These are phyloP conservation scores for Calocera cornea DNA, from an alignment of 768 basidiomycete species.

Conservation along the genomic window DNA sequence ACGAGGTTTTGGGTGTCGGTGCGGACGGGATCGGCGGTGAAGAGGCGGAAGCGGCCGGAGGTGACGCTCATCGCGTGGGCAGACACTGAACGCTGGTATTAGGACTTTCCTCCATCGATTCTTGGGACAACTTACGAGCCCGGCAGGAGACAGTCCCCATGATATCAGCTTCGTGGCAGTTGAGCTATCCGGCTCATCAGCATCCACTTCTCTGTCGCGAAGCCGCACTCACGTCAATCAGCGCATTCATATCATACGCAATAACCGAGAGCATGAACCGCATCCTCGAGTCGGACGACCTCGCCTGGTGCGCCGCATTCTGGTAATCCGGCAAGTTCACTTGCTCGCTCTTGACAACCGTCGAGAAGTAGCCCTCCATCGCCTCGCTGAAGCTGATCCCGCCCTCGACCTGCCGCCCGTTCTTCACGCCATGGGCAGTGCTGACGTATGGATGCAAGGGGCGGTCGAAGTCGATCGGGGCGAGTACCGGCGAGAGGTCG, in stretches of 20 bases:
- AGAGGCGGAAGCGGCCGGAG: conserved; percentile 4
- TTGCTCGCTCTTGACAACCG: neutral
- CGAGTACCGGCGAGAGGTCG: neutral
- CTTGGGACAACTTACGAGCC: neutral
- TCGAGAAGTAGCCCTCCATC: neutral
- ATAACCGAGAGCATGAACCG: conserved; percentile 5
- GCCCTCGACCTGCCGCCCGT: neutral
- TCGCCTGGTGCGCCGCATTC: neutral
- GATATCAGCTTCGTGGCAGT: neutral
- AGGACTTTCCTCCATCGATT: neutral
- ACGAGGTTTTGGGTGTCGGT: conserved; percentile 6
- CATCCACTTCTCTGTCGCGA: neutral
- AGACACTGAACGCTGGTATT: neutral
- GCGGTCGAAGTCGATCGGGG: neutral
- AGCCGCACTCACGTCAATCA: neutral
- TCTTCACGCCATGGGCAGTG: neutral
- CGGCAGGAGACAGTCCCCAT: neutral
- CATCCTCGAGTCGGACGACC: neutral
- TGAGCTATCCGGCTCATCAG: neutral
- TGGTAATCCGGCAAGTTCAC: neutral
- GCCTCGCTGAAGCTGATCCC: conserved; percentile 7
- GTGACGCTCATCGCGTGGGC: neutral
- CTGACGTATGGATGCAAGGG: neutral
- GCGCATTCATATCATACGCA: conserved; percentile 3
- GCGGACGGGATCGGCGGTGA: neutral